Evolutionary conservation across 139 green algal species (phyloP), one percentile per base, ranked within the genome.

Genomic region (Astrephomene gubernaculifera): DNA sequence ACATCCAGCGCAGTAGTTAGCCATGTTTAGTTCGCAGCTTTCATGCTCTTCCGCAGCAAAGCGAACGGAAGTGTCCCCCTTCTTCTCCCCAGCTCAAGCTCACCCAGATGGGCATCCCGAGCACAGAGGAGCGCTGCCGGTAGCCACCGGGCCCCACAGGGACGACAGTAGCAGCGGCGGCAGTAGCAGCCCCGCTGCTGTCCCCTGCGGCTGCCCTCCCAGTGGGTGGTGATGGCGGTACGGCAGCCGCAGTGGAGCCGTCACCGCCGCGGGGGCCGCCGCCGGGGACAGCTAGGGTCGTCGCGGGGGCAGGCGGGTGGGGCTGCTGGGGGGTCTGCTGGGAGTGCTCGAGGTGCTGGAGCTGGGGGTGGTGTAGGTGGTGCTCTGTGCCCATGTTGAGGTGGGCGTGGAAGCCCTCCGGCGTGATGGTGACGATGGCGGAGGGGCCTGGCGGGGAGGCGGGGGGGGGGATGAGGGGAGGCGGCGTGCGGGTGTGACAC

Each of bases 71-170:
- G n/a, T n/a, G n/a, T n/a, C n/a, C n/a, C n/a, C 2, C 49, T n/a
- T 35, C 27, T 49, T 2, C 45, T 24, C 2, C 19, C 27, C 43
- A 80, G n/a, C 1, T 29, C 74, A 0, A 27, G 9, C 76, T 43
- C 76, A 83, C 76, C 60, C 39, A 73, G 17, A 83, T 72, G 24
- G 76, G 60, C 76, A 83, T 73, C 53, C 61, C 76, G 2, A 83
- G 60, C 7, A 83, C 76, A 10, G 43, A 31, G 24, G 54, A 52
- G 12, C 76, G 76, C 57, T 83, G 60, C 60, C 76, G 76, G 76
- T 83, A 83, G 12, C 24, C 36, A 31, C 39, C 68, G 21, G 68
- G 68, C 68, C 53, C 68, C 68, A n/a, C n/a, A n/a, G n/a, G n/a
- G 68, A 53, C 6, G 6, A 36, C 68, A 36, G n/a, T 14, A 33